Percentiles rank a stretch among this genome's conserved stretches.
Evolutionary conservation across 192 early-diverging fungal genomes (phyloP).

Genomic region (Rhizophagus prolifer): DNA sequence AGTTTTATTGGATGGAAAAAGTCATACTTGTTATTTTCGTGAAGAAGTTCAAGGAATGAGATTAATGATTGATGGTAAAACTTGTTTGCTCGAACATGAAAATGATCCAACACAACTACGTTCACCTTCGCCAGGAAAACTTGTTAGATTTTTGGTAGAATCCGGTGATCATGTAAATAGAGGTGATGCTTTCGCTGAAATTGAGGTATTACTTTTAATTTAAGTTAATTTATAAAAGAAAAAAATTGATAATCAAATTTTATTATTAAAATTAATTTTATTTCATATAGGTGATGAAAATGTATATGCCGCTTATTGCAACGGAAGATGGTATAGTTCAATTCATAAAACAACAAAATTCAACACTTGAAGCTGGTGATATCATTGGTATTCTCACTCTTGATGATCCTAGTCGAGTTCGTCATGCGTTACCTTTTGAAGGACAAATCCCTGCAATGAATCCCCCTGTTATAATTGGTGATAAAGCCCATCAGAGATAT

Average conservation of each 20-base stretch:
- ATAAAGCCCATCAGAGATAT: slow-evolving; percentile 87
- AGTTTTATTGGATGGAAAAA: slow-evolving; percentile 86
- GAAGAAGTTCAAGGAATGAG: slow-evolving; percentile 88
- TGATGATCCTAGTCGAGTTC: slow-evolving; percentile 91
- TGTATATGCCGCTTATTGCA: slow-evolving; percentile 98
- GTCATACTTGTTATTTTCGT: slow-evolving; percentile 88
- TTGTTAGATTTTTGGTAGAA: slow-evolving; percentile 91
- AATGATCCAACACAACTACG: slow-evolving; percentile 96
- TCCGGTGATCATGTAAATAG: slow-evolving; percentile 87
- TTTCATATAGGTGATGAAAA: slow-evolving; percentile 86
- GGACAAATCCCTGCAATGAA: slow-evolving; percentile 71
- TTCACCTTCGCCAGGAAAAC: slow-evolving; percentile 94
- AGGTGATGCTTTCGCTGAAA: slow-evolving; percentile 95
- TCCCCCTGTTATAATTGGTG: slow-evolving; percentile 79
- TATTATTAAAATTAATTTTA: background rate
- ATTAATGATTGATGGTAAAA: slow-evolving; percentile 89
- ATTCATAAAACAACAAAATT: slow-evolving; percentile 85
- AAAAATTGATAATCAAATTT: background rate
- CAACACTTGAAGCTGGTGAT: slow-evolving; percentile 84
- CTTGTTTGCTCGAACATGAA: slow-evolving; percentile 92
- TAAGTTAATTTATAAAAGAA: background rate
- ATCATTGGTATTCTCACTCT: slow-evolving; percentile 90
- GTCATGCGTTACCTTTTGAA: slow-evolving; percentile 82
- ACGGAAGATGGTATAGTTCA: slow-evolving; percentile 87
- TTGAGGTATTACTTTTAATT: slow-evolving; percentile 64